Evolutionary conservation across 2,329 filamentous ascomycete genomes (phyloP).

Genomic region (Trichophyton verrucosum): DNA sequence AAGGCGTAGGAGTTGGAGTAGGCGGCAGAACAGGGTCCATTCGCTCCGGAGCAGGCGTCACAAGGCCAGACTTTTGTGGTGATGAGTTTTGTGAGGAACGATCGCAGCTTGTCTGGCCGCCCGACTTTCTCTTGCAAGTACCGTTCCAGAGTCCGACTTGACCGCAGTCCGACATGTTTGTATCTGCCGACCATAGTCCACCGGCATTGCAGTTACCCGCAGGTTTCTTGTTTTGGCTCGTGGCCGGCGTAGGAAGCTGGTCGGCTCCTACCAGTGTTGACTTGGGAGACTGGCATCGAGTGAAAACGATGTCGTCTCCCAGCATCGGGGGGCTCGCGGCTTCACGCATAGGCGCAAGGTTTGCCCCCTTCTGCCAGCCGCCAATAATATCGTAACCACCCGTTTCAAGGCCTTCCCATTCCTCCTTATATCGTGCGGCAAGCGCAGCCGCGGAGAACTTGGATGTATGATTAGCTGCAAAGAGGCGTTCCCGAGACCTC

Average conservation of each 20-base stretch:
- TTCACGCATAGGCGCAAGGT: conserved; percentile 44
- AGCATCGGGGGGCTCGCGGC: conserved; percentile 70
- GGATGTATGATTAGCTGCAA: conserved; percentile 13
- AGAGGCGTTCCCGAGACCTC: conserved; percentile 20
- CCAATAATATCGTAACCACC: conserved; percentile 7
- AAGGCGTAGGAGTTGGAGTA: neutral
- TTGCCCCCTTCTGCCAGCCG: conserved; percentile 17
- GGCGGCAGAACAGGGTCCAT: neutral
- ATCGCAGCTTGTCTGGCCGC: neutral
- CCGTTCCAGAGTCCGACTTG: conserved; percentile 40
- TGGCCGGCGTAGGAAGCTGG: conserved; percentile 45
- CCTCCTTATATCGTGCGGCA: conserved; percentile 15
- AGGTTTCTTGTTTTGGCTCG: neutral
- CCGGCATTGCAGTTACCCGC: conserved; percentile 48
- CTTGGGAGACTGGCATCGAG: conserved; percentile 69
- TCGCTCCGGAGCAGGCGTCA: neutral
- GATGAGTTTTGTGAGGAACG: neutral
- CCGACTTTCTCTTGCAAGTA: conserved; percentile 19
- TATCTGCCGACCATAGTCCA: conserved; percentile 63
- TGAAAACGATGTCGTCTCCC: conserved; percentile 66
- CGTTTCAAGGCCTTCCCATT: conserved; percentile 5
- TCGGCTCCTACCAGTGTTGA: conserved; percentile 72
- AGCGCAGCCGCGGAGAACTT: conserved; percentile 24
- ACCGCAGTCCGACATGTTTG: conserved; percentile 32
- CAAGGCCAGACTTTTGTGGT: neutral